These are phyloP conservation scores for Auxenochlorella pyrenoidosa DNA, from an alignment of 139 green algal species.

Conservation along the genomic window DNA sequence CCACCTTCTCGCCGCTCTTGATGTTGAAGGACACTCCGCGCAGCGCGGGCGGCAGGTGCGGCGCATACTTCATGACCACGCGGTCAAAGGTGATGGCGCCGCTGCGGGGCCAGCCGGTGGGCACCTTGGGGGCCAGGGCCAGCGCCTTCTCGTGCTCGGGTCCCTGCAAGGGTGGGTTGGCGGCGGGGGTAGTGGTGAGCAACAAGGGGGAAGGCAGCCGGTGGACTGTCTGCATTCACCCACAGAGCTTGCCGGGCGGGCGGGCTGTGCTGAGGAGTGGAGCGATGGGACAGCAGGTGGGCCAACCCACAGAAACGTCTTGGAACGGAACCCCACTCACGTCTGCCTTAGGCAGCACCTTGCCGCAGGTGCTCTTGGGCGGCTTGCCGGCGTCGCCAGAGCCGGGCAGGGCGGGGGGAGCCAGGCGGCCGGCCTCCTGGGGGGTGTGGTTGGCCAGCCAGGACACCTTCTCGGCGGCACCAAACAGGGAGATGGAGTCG, in stretches of 20 bases:
- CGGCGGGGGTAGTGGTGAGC: not conserved
- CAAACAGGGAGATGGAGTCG: slow-evolving; percentile 71
- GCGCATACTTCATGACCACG: slow-evolving; percentile 85
- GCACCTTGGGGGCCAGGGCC: slow-evolving; percentile 14
- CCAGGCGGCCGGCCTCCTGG: slow-evolving; percentile 37
- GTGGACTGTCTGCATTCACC: too few relatives aligned
- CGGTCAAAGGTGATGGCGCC: slow-evolving; percentile 63
- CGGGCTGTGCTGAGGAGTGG: too few relatives aligned
- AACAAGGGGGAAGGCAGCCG: too few relatives aligned
- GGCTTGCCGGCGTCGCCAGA: not conserved
- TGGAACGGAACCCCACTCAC: not conserved
- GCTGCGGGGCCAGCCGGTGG: slow-evolving; percentile 49
- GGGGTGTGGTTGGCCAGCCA: slow-evolving; percentile 58
- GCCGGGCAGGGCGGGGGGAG: slow-evolving; percentile 25
- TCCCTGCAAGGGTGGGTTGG: not conserved
- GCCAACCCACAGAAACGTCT: too few relatives aligned
- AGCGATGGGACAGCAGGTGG: too few relatives aligned
- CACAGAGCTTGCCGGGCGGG: too few relatives aligned
- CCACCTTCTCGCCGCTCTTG: slow-evolving; percentile 31
- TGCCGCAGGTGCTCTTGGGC: slow-evolving; percentile 15
- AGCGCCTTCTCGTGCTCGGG: not conserved
- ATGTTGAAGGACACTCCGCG: slow-evolving; percentile 80
- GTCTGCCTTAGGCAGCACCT: not conserved
- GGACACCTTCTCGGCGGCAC: slow-evolving; percentile 68
- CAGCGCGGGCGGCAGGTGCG: slow-evolving; percentile 86